Conservation (phyloP, 768 basidiomycete species). For the Russula ochroleuca region DNA sequence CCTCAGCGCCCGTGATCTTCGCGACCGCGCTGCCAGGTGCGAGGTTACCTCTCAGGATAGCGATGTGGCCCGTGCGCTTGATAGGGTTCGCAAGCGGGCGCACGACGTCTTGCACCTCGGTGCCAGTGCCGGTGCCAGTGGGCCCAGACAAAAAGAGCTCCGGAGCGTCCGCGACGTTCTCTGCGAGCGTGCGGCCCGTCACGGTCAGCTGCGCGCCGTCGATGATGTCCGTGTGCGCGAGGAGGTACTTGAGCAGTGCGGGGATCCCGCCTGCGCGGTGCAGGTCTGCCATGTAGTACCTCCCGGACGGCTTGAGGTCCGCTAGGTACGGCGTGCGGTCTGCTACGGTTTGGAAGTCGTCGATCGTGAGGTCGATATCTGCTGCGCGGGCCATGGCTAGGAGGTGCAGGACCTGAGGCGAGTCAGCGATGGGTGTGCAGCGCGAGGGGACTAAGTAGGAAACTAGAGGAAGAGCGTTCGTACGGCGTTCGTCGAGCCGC, state of each 20-base stretch:
- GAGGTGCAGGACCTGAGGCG: slow-evolving; percentile 66
- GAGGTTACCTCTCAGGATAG: slow-evolving; percentile 84
- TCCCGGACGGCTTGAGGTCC: slow-evolving; percentile 82
- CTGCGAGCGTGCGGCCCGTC: slow-evolving; percentile 84
- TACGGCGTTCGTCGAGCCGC: slow-evolving; percentile 86
- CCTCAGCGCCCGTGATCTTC: slow-evolving; percentile 93
- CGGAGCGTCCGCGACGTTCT: slow-evolving; percentile 75
- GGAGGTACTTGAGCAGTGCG: slow-evolving; percentile 76
- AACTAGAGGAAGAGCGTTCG: not conserved
- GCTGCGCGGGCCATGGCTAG: slow-evolving; percentile 83
- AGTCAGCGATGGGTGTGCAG: not conserved
- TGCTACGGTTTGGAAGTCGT: slow-evolving; percentile 80
- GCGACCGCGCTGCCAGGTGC: slow-evolving; percentile 85
- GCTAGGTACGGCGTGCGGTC: slow-evolving; percentile 80
- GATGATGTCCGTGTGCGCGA: slow-evolving; percentile 72
- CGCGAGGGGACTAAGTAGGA: not conserved
- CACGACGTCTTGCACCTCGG: slow-evolving; percentile 62
- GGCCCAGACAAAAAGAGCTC: slow-evolving; percentile 56
- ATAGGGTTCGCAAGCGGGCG: slow-evolving; percentile 70
- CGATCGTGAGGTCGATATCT: slow-evolving; percentile 67
- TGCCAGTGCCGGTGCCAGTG: not conserved
- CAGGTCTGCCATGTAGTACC: slow-evolving; percentile 88
- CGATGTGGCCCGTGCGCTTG: slow-evolving; percentile 82
- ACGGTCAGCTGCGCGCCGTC: slow-evolving; percentile 83
- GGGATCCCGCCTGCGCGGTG: slow-evolving; percentile 84